Base-by-base conservation (phyloP, 495 filamentous ascomycete species). In the Amniculicola lignicola region DNA sequence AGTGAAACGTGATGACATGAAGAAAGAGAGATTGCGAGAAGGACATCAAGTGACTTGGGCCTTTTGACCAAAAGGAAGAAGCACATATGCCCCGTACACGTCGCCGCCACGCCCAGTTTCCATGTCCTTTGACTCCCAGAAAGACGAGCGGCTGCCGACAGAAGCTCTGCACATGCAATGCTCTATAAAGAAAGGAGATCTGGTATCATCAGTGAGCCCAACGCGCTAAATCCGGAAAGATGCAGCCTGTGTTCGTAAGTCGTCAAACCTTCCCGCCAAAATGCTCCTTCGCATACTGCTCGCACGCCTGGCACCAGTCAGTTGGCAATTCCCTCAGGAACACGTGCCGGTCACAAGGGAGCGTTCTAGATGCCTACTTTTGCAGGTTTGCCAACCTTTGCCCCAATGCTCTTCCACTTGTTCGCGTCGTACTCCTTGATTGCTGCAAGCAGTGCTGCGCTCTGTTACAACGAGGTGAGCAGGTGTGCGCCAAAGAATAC, bases 401-500 rank as follows among this genome's bases (percentile, higher is more conserved):
- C 80, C 10, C 93, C 93, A 59, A 98, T 97, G 12, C 84, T 80
- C 74, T 98, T 98, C 93, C 93, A 98, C 70, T 96, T 97, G 71
- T 89, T 96, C 54, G 86, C 83, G 68, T 98, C 93, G 70, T 98
- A 98, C 68, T 98, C 93, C 70, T 96, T 96, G 77, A 98, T 98
- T 21, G 92, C 92, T 44, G 85, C 88, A 31, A 93, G 80, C 37
- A 97, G 77, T 22, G 92, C 89, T 59, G 85, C 78, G 67, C 87
- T 89, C 88, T 94, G 69, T 36, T 59, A 59, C 28, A 27, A 59
- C 56, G 67, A 63, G 39, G 54, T 76, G 54, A 79, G 68, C 28
- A 44, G 51, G 44, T 42, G 42, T 43, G 38, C 42, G 40, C 41
- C 21, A 25, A 28, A 44, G 58, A 46, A 43, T 53, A 40, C 57